These are phyloP conservation scores for Morella rubra DNA, from an alignment of 306 rosid species.

Conservation along the genomic window DNA sequence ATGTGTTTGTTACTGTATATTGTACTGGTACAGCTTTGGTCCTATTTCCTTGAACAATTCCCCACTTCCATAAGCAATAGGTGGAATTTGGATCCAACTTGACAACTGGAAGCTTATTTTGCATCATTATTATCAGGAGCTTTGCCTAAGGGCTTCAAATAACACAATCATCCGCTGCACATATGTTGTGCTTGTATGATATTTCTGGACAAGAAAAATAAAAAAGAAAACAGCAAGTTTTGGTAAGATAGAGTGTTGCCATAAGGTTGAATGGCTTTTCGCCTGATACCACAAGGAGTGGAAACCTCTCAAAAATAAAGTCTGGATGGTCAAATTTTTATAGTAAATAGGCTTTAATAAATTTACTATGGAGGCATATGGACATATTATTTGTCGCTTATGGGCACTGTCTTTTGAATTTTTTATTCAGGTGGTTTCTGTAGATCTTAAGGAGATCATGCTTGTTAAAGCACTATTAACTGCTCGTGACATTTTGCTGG, in stretches of 20 bases:
- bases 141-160: not conserved
- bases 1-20: not conserved
- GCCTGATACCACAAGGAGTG: not conserved
- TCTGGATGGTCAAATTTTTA: not conserved
- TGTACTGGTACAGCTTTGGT: not conserved
- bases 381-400: conserved; percentile 1
- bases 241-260: not conserved
- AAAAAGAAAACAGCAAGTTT: not conserved
- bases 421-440: conserved; percentile 41
- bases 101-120: not conserved
- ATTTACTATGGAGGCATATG: conserved; percentile 14
- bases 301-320: not conserved
- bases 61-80: not conserved
- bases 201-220: not conserved
- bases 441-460: conserved; percentile 43
- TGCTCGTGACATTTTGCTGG: conserved; percentile 72
- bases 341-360: not conserved
- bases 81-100: not conserved
- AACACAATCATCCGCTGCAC: not conserved
- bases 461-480: conserved; percentile 62
- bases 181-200: not conserved
- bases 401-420: conserved; percentile 7
- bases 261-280: not conserved
- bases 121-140: not conserved
- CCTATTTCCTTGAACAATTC: not conserved